Conservation (phyloP, 768 basidiomycete genomes). For the Clathrus columnatus region DNA sequence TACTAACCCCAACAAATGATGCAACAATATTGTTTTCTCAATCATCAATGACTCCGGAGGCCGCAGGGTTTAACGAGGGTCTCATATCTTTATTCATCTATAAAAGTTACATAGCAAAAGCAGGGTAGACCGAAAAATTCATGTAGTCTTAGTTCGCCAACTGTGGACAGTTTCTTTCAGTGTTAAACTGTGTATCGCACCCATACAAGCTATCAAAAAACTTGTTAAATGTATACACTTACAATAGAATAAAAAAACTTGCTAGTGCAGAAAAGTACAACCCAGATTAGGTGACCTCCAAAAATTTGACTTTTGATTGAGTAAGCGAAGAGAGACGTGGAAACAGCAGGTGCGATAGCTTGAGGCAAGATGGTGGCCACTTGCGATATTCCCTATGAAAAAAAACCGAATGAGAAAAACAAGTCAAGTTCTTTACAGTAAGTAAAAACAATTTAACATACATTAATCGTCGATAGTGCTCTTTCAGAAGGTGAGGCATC, state of each 20-base stretch:
- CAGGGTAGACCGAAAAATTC: too few species aligned
- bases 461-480: constrained; percentile 13
- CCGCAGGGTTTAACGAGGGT: too few species aligned
- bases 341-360: constrained; percentile 14
- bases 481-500: constrained; percentile 11
- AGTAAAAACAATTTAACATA: neutral
- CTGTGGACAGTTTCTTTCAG: constrained; percentile 8
- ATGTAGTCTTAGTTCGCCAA: constrained; percentile 10
- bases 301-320: constrained; percentile 13
- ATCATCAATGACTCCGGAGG: too few species aligned
- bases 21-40: too few species aligned
- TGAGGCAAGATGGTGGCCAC: constrained; percentile 14
- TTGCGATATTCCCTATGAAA: constrained; percentile 13
- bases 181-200: constrained; percentile 9
- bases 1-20: too few species aligned
- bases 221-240: neutral
- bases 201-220: constrained; percentile 4
- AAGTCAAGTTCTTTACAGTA: neutral
- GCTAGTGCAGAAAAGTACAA: constrained; percentile 10
- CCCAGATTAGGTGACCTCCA: constrained; percentile 14
- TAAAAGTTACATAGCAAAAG: too few species aligned
- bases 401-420: too few species aligned
- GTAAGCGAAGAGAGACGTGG: constrained; percentile 13
- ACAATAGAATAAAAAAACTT: neutral
- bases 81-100: too few species aligned